Percentiles rank a stretch among this genome's conserved stretches.
Conservation (phyloP, 352 stramenopile species). For the Thraustochytrium striatum region DNA sequence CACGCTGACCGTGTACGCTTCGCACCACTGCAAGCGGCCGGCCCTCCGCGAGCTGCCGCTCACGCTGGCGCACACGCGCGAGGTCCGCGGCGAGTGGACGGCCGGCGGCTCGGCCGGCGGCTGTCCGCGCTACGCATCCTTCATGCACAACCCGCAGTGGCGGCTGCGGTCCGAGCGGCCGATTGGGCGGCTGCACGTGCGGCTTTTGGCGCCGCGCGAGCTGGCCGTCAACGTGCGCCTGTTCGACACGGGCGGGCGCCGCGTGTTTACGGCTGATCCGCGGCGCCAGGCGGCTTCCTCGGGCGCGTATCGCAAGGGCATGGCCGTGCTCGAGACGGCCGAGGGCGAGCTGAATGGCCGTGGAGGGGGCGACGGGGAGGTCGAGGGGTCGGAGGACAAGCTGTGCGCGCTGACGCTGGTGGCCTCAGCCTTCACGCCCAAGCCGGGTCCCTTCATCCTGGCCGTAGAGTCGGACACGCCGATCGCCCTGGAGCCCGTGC, state of each 20-base stretch:
- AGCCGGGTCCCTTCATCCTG: background rate
- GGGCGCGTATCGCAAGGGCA: constrained; percentile 30
- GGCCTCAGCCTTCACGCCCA: background rate
- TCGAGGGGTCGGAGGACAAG: no score
- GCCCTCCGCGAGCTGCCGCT: background rate
- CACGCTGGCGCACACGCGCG: background rate
- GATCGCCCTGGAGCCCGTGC: background rate
- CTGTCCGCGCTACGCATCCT: constrained; percentile 18
- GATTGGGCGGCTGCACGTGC: constrained; percentile 10
- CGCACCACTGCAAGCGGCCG: constrained; percentile 52
- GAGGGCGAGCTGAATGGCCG: background rate
- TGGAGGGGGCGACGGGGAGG: background rate
- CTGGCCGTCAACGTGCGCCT: constrained; percentile 29
- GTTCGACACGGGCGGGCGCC: constrained; percentile 4
- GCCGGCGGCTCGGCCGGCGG: background rate
- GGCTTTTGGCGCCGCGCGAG: constrained; percentile 7
- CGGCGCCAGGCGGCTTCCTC: background rate
- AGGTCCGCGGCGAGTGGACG: constrained; percentile 18
- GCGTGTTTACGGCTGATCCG: constrained; percentile 9
- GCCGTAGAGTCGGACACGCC: constrained; percentile 2
- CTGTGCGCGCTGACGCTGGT: constrained; percentile 23
- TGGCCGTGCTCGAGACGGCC: constrained; percentile 31
- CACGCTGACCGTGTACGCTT: constrained; percentile 76
- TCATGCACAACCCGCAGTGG: constrained; percentile 20
- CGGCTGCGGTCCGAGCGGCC: background rate